phyloP scores from a whole-genome alignment of 305 asterid species.

The Solanum hybrid region DNA sequence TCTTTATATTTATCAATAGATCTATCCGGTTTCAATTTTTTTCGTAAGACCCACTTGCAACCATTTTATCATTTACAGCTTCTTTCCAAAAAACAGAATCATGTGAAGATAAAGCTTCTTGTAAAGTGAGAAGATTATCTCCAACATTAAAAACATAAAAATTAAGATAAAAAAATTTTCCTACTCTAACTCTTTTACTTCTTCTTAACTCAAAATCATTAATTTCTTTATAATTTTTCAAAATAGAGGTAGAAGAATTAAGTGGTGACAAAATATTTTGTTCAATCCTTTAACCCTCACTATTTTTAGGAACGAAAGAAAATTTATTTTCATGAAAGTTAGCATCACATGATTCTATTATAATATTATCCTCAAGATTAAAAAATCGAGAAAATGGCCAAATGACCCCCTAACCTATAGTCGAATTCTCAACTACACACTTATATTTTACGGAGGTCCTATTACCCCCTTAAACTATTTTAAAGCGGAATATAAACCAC shows the following conservation, averaged over 20 bases:
- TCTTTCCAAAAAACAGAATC: not conserved
- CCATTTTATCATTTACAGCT: not conserved
- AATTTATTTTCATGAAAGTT: too few relatives aligned
- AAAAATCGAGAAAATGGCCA: too few relatives aligned
- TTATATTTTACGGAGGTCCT: too few relatives aligned
- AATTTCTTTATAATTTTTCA: too few relatives aligned
- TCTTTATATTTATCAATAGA: not conserved
- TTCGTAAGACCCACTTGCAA: not conserved
- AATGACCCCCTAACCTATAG: too few relatives aligned
- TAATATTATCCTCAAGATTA: not conserved
- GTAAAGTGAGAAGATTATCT: not conserved
- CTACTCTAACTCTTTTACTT: not conserved
- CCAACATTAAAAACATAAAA: not conserved
- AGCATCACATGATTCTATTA: not conserved
- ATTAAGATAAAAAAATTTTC: fast-evolving
- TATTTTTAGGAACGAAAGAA: not conserved
- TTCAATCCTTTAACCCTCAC: not conserved
- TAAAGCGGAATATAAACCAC: too few relatives aligned
- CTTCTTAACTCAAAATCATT: not conserved
- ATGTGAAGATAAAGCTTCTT: not conserved
- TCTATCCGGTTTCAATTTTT: too few relatives aligned
- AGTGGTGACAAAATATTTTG: not conserved
- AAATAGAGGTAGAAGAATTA: not conserved
- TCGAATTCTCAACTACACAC: too few relatives aligned
- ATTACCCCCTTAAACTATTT: too few relatives aligned